phyloP scores from a whole-genome alignment of 345 rosid genomes.

The Limnanthes douglasii region DNA sequence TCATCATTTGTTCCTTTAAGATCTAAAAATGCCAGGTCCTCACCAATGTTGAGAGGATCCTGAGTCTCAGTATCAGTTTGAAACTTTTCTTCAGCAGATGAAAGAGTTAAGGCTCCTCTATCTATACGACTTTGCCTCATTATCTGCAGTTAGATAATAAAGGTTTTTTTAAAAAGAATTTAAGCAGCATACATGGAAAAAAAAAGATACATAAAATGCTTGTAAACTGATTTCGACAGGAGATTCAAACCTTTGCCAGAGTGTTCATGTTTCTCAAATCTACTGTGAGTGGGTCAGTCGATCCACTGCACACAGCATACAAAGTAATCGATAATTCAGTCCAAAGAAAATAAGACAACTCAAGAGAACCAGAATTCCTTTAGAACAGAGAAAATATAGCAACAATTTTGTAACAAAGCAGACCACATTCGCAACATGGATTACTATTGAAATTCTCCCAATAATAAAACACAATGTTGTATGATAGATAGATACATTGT shows the following conservation, averaged over 20 bases:
- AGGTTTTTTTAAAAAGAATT: no score
- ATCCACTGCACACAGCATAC: slow-evolving; percentile 41
- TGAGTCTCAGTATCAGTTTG: slow-evolving; percentile 99
- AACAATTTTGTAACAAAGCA: no score
- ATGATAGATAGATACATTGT: background rate
- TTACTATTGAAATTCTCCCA: background rate
- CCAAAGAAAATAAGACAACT: no score
- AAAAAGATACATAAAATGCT: no score
- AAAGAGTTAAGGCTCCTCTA: slow-evolving; percentile 96
- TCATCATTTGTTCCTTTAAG: no score
- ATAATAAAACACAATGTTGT: no score
- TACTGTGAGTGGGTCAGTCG: slow-evolving; percentile 61
- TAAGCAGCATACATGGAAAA: no score
- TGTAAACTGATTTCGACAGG: slow-evolving; percentile 5
- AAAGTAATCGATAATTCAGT: background rate
- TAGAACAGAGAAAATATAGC: no score
- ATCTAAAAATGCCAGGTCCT: slow-evolving; percentile 5
- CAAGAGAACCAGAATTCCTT: no score
- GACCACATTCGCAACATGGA: background rate
- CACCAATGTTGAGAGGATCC: slow-evolving; percentile 97
- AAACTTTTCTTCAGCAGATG: slow-evolving; percentile 96
- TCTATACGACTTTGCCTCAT: slow-evolving; percentile 92
- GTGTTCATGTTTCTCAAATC: slow-evolving; percentile 95
- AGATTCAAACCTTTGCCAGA: slow-evolving; percentile 65
- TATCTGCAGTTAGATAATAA: slow-evolving; percentile 41